Percentiles rank a stretch among this genome's conserved stretches.
Conservation (phyloP, 495 filamentous ascomycete genomes). For the Penicillium antarcticum region DNA sequence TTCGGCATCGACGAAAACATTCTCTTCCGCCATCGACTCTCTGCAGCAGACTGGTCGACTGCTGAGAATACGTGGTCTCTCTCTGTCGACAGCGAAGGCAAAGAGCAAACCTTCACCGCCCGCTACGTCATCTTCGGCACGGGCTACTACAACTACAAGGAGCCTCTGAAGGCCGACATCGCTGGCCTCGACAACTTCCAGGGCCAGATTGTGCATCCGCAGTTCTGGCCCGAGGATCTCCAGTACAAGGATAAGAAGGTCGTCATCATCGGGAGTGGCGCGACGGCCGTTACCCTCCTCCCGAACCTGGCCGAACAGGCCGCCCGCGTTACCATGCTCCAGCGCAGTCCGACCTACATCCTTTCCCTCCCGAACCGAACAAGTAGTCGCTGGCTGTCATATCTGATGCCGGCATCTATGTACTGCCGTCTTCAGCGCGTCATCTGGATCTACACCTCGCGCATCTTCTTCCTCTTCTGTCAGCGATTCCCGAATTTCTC, state of each 20-base stretch:
- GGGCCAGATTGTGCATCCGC: conserved; percentile 47
- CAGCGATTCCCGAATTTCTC: conserved; percentile 52
- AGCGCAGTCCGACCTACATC: conserved; percentile 60
- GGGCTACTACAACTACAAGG: conserved; percentile 64
- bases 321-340: conserved; percentile 51
- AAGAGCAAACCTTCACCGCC: conserved; percentile 42
- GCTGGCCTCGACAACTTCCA: conserved; percentile 37
- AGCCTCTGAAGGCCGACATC: conserved; percentile 50
- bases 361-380: conserved; percentile 46
- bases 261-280: conserved; percentile 55
- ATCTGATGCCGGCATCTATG: conserved; percentile 36
- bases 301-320: conserved; percentile 44
- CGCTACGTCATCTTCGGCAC: conserved; percentile 60
- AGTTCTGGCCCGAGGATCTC: conserved; percentile 51
- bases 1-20: conserved; percentile 63
- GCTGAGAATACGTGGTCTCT: conserved; percentile 60
- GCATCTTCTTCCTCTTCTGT: conserved; percentile 52
- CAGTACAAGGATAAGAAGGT: conserved; percentile 51
- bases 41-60: conserved; percentile 57
- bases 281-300: conserved; percentile 54
- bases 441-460: conserved; percentile 42
- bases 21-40: conserved; percentile 54
- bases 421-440: conserved; percentile 40
- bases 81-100: conserved; percentile 46
- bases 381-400: conserved; percentile 29